Conservation (phyloP, 2,329 filamentous ascomycete species). For the Chrysoporthe austroafricana region DNA sequence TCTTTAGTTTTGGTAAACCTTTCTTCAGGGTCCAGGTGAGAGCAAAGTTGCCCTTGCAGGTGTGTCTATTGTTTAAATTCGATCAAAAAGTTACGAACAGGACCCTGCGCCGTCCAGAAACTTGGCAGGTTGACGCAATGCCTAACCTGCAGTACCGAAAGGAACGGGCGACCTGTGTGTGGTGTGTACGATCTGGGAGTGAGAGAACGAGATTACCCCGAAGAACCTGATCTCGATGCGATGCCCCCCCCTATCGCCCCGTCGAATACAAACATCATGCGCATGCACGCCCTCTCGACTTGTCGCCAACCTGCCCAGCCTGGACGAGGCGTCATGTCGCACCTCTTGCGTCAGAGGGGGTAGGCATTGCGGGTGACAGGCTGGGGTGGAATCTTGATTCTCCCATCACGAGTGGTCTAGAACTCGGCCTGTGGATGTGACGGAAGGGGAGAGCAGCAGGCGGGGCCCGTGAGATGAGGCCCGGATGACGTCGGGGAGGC, state of each 20-base stretch:
- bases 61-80: constrained; percentile 28
- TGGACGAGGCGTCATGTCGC: constrained; percentile 7
- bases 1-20: neutral
- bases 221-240: constrained; percentile 1
- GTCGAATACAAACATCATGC: neutral
- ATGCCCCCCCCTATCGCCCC: neutral
- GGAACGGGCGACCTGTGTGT: neutral
- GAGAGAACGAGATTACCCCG: neutral
- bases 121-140: constrained; percentile 31
- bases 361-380: constrained; percentile 1
- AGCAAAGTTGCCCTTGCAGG: constrained; percentile 21
- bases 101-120: constrained; percentile 24
- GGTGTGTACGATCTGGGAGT: neutral
- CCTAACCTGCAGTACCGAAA: neutral
- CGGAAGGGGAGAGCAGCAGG: neutral
- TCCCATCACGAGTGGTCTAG: constrained; percentile 16
- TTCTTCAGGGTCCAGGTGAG: neutral
- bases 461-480: constrained; percentile 16
- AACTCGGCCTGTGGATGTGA: constrained; percentile 13
- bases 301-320: neutral
- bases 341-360: constrained; percentile 26
- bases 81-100: constrained; percentile 8
- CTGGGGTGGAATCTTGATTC: constrained; percentile 27
- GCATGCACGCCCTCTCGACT: neutral
- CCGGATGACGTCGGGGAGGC: constrained; percentile 26